Percentiles rank a stretch among this genome's conserved stretches.
Evolutionary conservation across 2,329 filamentous ascomycete genomes (phyloP).

Genomic region (Trichoderma brevicompactum): DNA sequence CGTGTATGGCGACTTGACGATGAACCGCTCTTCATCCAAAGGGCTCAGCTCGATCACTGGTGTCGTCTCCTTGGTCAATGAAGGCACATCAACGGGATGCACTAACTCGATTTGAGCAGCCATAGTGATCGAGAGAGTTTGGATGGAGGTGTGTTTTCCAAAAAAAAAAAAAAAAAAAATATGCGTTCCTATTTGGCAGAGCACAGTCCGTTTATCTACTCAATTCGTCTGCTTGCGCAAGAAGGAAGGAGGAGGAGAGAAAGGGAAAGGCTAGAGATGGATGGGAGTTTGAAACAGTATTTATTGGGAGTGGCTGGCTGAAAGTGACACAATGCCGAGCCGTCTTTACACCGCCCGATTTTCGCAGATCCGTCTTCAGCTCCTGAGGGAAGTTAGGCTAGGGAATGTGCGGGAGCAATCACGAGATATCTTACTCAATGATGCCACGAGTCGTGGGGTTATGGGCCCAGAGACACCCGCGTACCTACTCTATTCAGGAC

Average conservation of each 20-base stretch:
- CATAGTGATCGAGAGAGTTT: slow-evolving; percentile 34
- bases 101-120: slow-evolving; percentile 35
- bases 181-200: neutral
- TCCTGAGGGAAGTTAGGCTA: neutral
- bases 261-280: neutral
- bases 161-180: neutral
- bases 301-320: slow-evolving; percentile 19
- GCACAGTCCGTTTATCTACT: neutral
- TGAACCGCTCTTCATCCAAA: slow-evolving; percentile 36
- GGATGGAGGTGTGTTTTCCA: neutral
- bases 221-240: neutral
- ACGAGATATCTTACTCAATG: slow-evolving; percentile 25
- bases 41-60: slow-evolving; percentile 36
- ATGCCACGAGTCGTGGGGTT: slow-evolving; percentile 26
- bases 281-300: slow-evolving; percentile 5
- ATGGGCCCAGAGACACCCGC: slow-evolving; percentile 11
- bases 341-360: slow-evolving; percentile 3
- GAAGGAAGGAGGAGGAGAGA: neutral
- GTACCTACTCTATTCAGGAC: slow-evolving; percentile 11
- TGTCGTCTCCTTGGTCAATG: slow-evolving; percentile 36
- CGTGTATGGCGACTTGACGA: slow-evolving; percentile 78
- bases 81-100: slow-evolving; percentile 34
- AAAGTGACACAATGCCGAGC: slow-evolving; percentile 7
- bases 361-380: slow-evolving; percentile 8
- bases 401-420: slow-evolving; percentile 10